Percentiles rank a stretch among this genome's conserved stretches.
These are phyloP conservation scores for Cryptococcus sp. DNA, from an alignment of 1,284 basidiomycete species.

Conservation along the genomic window DNA sequence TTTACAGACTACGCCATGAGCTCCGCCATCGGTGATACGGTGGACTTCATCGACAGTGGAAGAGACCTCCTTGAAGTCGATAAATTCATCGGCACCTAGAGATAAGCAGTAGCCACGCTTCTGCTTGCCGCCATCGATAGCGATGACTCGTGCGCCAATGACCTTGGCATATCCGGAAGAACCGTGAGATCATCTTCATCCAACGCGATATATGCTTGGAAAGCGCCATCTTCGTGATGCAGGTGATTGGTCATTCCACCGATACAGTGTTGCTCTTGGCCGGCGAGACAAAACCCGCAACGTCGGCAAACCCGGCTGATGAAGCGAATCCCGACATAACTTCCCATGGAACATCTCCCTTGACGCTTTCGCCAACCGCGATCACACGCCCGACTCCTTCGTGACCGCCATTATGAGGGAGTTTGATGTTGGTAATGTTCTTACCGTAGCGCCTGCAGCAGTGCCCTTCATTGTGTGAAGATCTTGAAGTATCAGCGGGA, in stretches of 20 bases:
- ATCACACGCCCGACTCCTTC: conserved; percentile 8
- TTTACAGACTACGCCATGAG: conserved; percentile 2
- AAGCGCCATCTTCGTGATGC: conserved; percentile 5
- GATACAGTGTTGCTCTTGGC: conserved; percentile 6
- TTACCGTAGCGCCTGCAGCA: conserved; percentile 8
- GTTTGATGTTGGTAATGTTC: conserved; percentile 13
- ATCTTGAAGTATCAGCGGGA: not conserved
- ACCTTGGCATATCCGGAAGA: conserved; percentile 6
- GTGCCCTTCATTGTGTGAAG: conserved; percentile 6
- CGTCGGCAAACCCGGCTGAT: conserved; percentile 4
- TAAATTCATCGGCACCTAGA: conserved; percentile 2
- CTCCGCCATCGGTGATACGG: conserved; percentile 1
- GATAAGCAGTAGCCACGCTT: conserved; percentile 6
- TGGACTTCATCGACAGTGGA: conserved; percentile 1
- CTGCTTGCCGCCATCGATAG: conserved; percentile 4
- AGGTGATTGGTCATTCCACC: conserved; percentile 8
- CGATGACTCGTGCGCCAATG: conserved; percentile 4
- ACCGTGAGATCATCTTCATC: conserved; percentile 4
- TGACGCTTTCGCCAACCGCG: conserved; percentile 1
- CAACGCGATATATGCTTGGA: conserved; percentile 5
- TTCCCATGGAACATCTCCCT: not conserved
- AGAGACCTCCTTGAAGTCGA: conserved; percentile 1
- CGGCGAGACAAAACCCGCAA: conserved; percentile 2
- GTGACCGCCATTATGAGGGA: conserved; percentile 9
- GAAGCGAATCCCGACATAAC: conserved; percentile 5